A percentile compares a stretch with the other conserved stretches of the same genome.
phyloP scores from a whole-genome alignment of 2,329 filamentous ascomycete genomes.

The Aspergillus clavatus region DNA sequence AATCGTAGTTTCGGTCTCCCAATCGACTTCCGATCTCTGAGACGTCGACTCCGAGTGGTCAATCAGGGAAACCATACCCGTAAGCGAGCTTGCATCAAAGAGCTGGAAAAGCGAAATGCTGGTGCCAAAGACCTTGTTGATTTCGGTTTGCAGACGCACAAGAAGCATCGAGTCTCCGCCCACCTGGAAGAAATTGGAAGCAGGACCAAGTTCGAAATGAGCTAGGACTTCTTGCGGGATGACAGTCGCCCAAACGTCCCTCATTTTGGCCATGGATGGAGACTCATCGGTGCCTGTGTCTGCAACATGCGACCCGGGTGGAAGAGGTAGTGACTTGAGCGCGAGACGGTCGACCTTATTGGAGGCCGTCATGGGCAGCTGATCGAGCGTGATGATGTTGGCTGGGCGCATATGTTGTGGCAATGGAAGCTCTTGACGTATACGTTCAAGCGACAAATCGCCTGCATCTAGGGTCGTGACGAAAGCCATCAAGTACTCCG shows the following conservation, averaged over 20 bases:
- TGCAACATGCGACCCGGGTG: background rate
- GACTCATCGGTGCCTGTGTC: background rate
- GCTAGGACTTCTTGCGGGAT: background rate
- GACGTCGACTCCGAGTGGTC: background rate
- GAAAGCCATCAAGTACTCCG: background rate
- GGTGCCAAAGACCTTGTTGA: slow-evolving; percentile 20
- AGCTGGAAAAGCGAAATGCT: slow-evolving; percentile 1
- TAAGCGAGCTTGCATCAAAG: slow-evolving; percentile 2
- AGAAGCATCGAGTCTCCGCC: slow-evolving; percentile 33
- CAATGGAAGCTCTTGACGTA: slow-evolving; percentile 19
- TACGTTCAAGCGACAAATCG: background rate
- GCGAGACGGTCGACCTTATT: slow-evolving; percentile 27
- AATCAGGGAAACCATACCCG: slow-evolving; percentile 4
- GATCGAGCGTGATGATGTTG: slow-evolving; percentile 20
- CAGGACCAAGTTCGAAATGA: background rate
- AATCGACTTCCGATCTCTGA: background rate
- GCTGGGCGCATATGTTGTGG: slow-evolving; percentile 37
- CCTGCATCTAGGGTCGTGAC: background rate
- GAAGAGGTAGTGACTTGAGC: background rate
- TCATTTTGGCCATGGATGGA: background rate
- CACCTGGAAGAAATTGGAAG: too few species aligned
- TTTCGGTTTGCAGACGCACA: slow-evolving; percentile 22
- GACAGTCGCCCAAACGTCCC: background rate
- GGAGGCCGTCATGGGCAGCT: slow-evolving; percentile 25
- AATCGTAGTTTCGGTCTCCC: slow-evolving; percentile 4